Evolutionary conservation across 768 basidiomycete genomes (phyloP).

Genomic region (Leucocoprinus sp.): DNA sequence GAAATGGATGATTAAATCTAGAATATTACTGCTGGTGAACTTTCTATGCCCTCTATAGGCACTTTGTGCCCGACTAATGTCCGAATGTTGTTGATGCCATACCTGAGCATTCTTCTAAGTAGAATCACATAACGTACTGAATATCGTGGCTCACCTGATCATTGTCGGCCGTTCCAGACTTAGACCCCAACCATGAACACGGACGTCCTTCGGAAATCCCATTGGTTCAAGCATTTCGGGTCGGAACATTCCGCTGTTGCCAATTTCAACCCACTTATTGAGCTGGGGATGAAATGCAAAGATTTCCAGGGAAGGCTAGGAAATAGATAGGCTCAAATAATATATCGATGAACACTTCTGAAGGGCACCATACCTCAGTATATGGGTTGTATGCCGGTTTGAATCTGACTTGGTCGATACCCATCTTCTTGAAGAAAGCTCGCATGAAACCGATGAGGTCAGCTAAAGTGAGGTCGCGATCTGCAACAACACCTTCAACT

Average conservation of each 20-base stretch:
- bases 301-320: slow-evolving; percentile 90
- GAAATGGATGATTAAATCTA: slow-evolving; percentile 26
- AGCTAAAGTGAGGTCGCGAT: slow-evolving; percentile 84
- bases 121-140: neutral
- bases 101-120: slow-evolving; percentile 37
- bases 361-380: slow-evolving; percentile 59
- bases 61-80: slow-evolving; percentile 97
- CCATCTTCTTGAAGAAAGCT: slow-evolving; percentile 98
- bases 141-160: neutral
- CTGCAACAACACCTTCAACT: slow-evolving; percentile 99
- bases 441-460: slow-evolving; percentile 99
- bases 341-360: neutral
- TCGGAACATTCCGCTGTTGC: slow-evolving; percentile 99
- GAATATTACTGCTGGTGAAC: slow-evolving; percentile 86
- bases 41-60: slow-evolving; percentile 81
- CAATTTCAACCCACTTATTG: slow-evolving; percentile 94
- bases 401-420: slow-evolving; percentile 88
- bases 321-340: slow-evolving; percentile 4
- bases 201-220: slow-evolving; percentile 95
- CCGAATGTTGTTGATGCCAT: slow-evolving; percentile 95
- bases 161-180: slow-evolving; percentile 21
- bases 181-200: slow-evolving; percentile 96
- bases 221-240: slow-evolving; percentile 99
- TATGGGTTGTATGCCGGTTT: slow-evolving; percentile 99
- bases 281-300: slow-evolving; percentile 96